Conservation (phyloP, 1,139 yeast species). For the Lodderomyces jiufengensis region DNA sequence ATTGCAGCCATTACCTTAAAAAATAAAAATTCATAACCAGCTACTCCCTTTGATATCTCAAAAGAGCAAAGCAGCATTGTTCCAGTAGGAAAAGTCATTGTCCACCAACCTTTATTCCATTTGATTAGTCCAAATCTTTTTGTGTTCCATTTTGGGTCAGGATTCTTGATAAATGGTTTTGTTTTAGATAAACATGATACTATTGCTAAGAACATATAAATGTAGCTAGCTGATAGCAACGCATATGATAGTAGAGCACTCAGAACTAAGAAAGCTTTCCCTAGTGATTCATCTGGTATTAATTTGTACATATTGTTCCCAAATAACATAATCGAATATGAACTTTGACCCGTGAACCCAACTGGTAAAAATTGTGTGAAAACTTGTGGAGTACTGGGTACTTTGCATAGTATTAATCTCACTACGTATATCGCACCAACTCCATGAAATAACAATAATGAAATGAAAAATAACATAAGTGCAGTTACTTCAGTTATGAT, state of each 20-base stretch:
- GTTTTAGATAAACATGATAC: slow-evolving; percentile 38
- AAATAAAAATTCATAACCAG: slow-evolving; percentile 21
- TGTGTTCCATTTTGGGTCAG: slow-evolving; percentile 20
- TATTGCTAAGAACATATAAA: slow-evolving; percentile 55
- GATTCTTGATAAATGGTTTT: slow-evolving; percentile 25
- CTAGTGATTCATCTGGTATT: slow-evolving; percentile 12
- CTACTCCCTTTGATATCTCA: slow-evolving; percentile 39
- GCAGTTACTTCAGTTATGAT: slow-evolving; percentile 11
- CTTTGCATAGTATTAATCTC: slow-evolving; percentile 10
- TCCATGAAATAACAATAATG: slow-evolving; percentile 11
- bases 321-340: slow-evolving; percentile 59
- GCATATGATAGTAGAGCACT: slow-evolving; percentile 37
- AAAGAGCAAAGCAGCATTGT: slow-evolving; percentile 66
- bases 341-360: slow-evolving; percentile 68
- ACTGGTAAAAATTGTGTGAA: slow-evolving; percentile 24
- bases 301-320: slow-evolving; percentile 37
- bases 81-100: slow-evolving; percentile 86
- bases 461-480: slow-evolving; percentile 10
- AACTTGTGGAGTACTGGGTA: slow-evolving; percentile 10
- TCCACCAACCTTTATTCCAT: slow-evolving; percentile 73
- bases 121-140: slow-evolving; percentile 25
- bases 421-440: slow-evolving; percentile 11
- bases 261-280: slow-evolving; percentile 13
- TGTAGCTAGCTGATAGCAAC: slow-evolving; percentile 57
- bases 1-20: slow-evolving; percentile 61